These are phyloP conservation scores for Seiridium cupressi DNA, from an alignment of 2,329 filamentous ascomycete genomes.

Conservation along the genomic window DNA sequence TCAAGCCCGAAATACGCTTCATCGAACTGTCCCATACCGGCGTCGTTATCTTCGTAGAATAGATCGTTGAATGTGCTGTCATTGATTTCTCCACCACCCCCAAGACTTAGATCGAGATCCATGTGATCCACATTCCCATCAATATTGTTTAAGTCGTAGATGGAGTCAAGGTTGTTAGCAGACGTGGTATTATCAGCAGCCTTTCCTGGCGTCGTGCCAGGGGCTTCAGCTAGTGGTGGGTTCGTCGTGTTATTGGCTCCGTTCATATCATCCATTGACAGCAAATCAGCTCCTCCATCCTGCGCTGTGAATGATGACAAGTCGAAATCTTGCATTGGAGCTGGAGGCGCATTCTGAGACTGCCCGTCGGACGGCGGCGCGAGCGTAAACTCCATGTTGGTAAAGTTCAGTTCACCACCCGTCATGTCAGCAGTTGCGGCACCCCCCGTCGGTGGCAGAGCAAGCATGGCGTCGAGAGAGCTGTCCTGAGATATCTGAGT, in stretches of 20 bases:
- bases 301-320: slow-evolving; percentile 37
- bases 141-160: slow-evolving; percentile 43
- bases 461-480: slow-evolving; percentile 16
- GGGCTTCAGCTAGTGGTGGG: slow-evolving; percentile 1
- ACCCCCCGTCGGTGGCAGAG: slow-evolving; percentile 13
- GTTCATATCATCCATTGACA: slow-evolving; percentile 14
- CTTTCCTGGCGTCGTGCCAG: slow-evolving; percentile 12
- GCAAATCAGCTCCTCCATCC: slow-evolving; percentile 19
- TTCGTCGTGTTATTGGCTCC: neutral
- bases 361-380: slow-evolving; percentile 37
- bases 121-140: slow-evolving; percentile 32
- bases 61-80: slow-evolving; percentile 50
- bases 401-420: slow-evolving; percentile 47
- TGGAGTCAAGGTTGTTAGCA: slow-evolving; percentile 38
- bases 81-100: slow-evolving; percentile 30
- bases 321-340: slow-evolving; percentile 42
- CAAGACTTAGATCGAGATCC: slow-evolving; percentile 38
- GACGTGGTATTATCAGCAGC: slow-evolving; percentile 9
- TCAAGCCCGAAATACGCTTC: slow-evolving; percentile 42
- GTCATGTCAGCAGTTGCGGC: slow-evolving; percentile 14
- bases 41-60: slow-evolving; percentile 39
- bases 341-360: slow-evolving; percentile 25
- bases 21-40: slow-evolving; percentile 47
- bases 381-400: slow-evolving; percentile 55
- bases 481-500: slow-evolving; percentile 19